Evolutionary conservation across 257 asterid genomes (phyloP).

Genomic region (Striga asiatica): DNA sequence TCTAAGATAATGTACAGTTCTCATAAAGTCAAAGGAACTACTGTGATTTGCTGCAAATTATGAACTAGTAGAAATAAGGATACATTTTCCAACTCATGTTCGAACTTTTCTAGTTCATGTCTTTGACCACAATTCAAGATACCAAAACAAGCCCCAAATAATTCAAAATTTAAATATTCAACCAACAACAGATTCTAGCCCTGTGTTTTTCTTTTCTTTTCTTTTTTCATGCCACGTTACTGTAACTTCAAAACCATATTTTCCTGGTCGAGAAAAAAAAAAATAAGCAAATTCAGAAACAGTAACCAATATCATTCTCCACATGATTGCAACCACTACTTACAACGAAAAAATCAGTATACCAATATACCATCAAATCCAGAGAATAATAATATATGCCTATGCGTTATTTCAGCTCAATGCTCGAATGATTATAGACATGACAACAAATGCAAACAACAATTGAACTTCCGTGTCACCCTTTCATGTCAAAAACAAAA

Average conservation of each 20-base stretch:
- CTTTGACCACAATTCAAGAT: background rate
- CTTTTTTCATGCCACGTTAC: background rate
- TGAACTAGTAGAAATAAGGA: no score
- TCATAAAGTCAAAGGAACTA: no score
- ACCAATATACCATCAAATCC: background rate
- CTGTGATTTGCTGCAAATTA: no score
- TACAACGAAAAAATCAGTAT: no score
- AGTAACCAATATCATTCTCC: background rate
- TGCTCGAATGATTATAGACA: conserved; percentile 7
- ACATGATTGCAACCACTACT: background rate
- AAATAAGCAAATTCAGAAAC: background rate
- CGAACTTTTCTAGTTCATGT: no score
- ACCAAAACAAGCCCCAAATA: background rate
- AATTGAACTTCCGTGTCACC: background rate
- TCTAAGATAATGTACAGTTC: no score
- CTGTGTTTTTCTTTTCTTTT: no score
- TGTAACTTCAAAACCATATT: background rate
- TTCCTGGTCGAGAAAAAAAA: background rate
- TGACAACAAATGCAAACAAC: background rate
- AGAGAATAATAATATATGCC: no score
- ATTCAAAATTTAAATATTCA: background rate
- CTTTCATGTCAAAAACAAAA: background rate
- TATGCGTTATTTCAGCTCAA: background rate
- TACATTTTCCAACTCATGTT: no score
- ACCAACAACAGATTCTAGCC: background rate